Evolutionary conservation across 768 basidiomycete species (phyloP).

Genomic region (Calvatia gigantea): DNA sequence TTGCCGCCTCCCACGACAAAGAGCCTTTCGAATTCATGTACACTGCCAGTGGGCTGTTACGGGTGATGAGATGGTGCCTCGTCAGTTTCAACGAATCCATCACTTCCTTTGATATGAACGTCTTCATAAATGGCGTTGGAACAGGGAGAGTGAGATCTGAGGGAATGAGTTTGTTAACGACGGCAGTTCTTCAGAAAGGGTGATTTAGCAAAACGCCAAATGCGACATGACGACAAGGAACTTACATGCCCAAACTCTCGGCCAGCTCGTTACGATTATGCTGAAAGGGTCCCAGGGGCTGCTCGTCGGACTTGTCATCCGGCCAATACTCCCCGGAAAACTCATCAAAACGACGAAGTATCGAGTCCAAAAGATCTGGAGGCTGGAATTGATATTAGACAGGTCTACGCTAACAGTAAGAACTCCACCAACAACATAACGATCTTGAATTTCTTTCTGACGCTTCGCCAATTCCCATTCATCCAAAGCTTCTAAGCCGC

Average conservation of each 20-base stretch:
- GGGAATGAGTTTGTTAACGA: constrained; percentile 45
- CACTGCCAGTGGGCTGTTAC: constrained; percentile 64
- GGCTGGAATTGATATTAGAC: constrained; percentile 42
- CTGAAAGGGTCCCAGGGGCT: neutral
- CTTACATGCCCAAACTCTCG: constrained; percentile 57
- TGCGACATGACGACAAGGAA: constrained; percentile 13
- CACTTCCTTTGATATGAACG: constrained; percentile 55
- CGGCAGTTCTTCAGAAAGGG: constrained; percentile 30
- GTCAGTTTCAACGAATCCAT: constrained; percentile 62
- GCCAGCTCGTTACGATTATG: constrained; percentile 7
- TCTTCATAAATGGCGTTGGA: constrained; percentile 46
- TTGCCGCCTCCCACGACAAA: constrained; percentile 68
- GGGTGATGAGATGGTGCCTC: constrained; percentile 50
- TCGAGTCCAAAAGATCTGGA: constrained; percentile 57
- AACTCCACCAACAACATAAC: constrained; percentile 54
- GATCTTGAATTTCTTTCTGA: constrained; percentile 57
- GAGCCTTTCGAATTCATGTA: constrained; percentile 71
- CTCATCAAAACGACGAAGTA: constrained; percentile 52
- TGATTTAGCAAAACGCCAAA: neutral
- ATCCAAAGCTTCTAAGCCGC: constrained; percentile 37
- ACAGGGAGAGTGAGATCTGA: constrained; percentile 48
- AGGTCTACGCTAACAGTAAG: constrained; percentile 18
- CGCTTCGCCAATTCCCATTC: constrained; percentile 67
- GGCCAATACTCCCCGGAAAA: constrained; percentile 56
- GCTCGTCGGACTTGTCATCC: constrained; percentile 8